Base-by-base conservation (phyloP, 148 eudicot species). In the Chenopodium quinoa region DNA sequence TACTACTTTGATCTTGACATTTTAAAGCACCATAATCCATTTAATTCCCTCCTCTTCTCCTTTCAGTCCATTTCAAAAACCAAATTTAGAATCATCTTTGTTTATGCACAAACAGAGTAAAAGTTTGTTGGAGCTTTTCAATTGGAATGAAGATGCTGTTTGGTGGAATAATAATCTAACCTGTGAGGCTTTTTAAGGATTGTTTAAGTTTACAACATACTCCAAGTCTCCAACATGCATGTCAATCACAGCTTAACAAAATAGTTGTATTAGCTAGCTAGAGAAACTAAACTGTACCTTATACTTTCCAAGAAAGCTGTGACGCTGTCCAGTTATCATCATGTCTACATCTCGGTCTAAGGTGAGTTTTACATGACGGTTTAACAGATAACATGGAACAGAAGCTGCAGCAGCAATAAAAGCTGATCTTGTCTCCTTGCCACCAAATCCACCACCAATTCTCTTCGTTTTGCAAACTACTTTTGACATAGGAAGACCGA, bases 391-490 rank as follows among this genome's bases (percentile, higher is more conserved):
- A 44, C 98, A 86, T 4, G 99, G 99, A 82, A 94, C 90, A 54
- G 93, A 83, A 83, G 95, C 99, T 44, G 84, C 98, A 80, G 95
- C 99, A 78, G 98, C 92, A 83, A 96, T 47, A 76, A 90, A 89
- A 75, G 97, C 95, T 73, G 99, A 91, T 60, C 99, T 91, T 69
- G 98, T 96, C 83, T 96, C 99, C 86, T 93, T 96, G 76, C 99
- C 98, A 83, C 99, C 99, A 86, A 96, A 96, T 72, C 97, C 99
- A 76, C 99, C 99, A 75, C 99, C 99, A 83, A 96, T 86, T 80
- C 99, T 87, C 87, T 96, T 96, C 60, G 89, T 90, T 87, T 90
- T 96, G 86, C 99, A 96, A 78, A 96, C 98, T 69, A 96, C 97
- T 88, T 94, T 96, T 65, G 99, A 96, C 99, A 96, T 96, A 62